Conservation (phyloP, 495 filamentous ascomycete genomes). For the Penicillium ochrochloron region DNA sequence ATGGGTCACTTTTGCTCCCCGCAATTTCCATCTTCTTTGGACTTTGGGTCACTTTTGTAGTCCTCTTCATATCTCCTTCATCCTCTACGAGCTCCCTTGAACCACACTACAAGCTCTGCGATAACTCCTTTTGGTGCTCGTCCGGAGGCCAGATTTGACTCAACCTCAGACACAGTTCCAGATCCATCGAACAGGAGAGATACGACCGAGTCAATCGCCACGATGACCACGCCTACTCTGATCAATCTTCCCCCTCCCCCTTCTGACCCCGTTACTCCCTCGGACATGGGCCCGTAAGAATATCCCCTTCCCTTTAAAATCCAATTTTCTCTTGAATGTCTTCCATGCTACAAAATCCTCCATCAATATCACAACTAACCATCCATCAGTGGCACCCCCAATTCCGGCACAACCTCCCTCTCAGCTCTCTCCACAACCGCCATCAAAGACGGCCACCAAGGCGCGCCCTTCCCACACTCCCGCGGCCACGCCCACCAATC, state of each 20-base stretch:
- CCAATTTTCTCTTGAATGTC: not conserved
- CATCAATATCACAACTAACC: not conserved
- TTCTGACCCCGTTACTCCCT: conserved; percentile 85
- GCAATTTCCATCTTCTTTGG: conserved; percentile 16
- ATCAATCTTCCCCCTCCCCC: conserved; percentile 86
- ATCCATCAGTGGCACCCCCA: conserved; percentile 78
- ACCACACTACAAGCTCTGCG: not conserved
- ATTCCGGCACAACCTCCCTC: conserved; percentile 82
- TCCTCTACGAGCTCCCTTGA: not conserved
- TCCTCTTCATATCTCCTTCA: not conserved
- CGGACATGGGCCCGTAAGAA: conserved; percentile 84
- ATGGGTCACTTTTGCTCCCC: conserved; percentile 14
- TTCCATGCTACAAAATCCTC: not conserved
- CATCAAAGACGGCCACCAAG: conserved; percentile 91
- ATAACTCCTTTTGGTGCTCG: not conserved
- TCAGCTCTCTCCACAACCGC: conserved; percentile 87
- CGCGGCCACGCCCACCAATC: conserved; percentile 57
- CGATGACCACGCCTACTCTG: conserved; percentile 62
- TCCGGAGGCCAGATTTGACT: conserved; percentile 5
- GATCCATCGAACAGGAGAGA: not conserved
- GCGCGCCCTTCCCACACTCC: conserved; percentile 60
- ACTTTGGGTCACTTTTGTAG: conserved; percentile 4
- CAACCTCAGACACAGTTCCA: conserved; percentile 2
- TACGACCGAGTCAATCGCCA: conserved; percentile 10
- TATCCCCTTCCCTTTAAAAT: conserved; percentile 36